These are phyloP conservation scores for Tetrahymena borealis DNA, from an alignment of 73 alveolate species.

Conservation along the genomic window DNA sequence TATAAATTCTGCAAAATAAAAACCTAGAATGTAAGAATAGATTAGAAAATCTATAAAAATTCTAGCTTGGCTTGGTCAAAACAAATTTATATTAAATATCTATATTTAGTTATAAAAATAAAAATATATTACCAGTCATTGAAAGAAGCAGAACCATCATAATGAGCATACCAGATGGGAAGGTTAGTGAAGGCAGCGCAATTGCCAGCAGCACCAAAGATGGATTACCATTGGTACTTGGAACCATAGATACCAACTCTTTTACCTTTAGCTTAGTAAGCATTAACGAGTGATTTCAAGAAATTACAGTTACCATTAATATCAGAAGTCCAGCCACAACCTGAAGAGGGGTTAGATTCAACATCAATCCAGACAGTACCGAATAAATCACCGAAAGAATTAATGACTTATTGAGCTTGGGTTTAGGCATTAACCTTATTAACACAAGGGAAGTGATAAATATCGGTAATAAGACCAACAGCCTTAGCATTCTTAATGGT, in stretches of 20 bases:
- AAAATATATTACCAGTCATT: conserved; percentile 38
- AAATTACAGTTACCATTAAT: conserved; percentile 51
- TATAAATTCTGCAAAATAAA: too few species aligned
- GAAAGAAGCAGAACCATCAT: conserved; percentile 61
- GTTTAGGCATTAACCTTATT: conserved; percentile 26
- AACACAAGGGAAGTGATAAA: conserved; percentile 69
- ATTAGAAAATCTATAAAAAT: too few species aligned
- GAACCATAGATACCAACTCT: conserved; percentile 57
- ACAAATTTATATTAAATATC: too few species aligned
- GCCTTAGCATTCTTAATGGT: conserved; percentile 57
- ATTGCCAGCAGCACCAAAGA: conserved; percentile 57
- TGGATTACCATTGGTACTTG: conserved; percentile 59
- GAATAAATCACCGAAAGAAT: conserved; percentile 36
- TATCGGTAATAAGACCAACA: conserved; percentile 71
- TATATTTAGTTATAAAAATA: too few species aligned
- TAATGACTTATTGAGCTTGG: conserved; percentile 36
- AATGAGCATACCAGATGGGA: conserved; percentile 86
- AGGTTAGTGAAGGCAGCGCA: conserved; percentile 44
- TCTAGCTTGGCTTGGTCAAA: too few species aligned
- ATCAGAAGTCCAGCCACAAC: conserved; percentile 54
- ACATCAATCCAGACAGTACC: conserved; percentile 77
- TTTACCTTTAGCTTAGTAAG: conserved; percentile 44
- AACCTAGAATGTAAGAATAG: too few species aligned
- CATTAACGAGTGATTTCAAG: conserved; percentile 36
- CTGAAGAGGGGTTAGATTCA: conserved; percentile 62